phyloP scores from a whole-genome alignment of 1,284 basidiomycete species.

The Ustilago cynodontis region DNA sequence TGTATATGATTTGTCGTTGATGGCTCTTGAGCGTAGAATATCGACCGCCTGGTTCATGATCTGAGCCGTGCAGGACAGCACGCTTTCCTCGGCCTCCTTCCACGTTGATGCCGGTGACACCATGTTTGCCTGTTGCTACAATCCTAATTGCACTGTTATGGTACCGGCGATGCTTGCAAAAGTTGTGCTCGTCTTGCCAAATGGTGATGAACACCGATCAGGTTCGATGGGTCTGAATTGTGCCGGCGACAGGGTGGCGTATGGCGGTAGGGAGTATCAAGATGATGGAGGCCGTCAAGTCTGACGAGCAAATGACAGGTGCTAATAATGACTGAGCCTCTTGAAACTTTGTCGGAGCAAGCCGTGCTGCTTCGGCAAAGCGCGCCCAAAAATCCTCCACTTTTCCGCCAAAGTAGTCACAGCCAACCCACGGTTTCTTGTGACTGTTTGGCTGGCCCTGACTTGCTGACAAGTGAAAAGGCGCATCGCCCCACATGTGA shows the following conservation, averaged over 20 bases:
- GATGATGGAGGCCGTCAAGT: not conserved
- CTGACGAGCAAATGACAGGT: not conserved
- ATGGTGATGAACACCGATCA: not conserved
- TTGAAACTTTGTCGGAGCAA: not conserved
- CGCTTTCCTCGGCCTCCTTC: constrained; percentile 50
- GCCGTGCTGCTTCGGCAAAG: not conserved
- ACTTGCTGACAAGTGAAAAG: not conserved
- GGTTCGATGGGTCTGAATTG: too few relatives aligned
- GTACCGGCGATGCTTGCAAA: not conserved
- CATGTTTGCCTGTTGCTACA: constrained; percentile 6
- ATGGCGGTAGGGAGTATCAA: not conserved
- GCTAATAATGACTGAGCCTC: not conserved
- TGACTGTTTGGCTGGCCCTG: too few relatives aligned
- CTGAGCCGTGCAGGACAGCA: constrained; percentile 55
- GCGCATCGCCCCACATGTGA: not conserved
- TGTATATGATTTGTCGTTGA: constrained; percentile 41
- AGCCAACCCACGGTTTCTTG: too few relatives aligned
- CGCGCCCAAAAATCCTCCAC: constrained; percentile 1
- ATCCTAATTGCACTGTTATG: not conserved
- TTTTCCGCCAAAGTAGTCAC: not conserved
- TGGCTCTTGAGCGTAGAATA: constrained; percentile 39
- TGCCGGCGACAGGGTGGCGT: too few relatives aligned
- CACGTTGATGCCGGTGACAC: constrained; percentile 20
- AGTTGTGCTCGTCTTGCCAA: not conserved
- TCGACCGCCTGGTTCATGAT: constrained; percentile 58